These are phyloP conservation scores for Fusarium humuli DNA, from an alignment of 2,329 filamentous ascomycete genomes.

Conservation along the genomic window DNA sequence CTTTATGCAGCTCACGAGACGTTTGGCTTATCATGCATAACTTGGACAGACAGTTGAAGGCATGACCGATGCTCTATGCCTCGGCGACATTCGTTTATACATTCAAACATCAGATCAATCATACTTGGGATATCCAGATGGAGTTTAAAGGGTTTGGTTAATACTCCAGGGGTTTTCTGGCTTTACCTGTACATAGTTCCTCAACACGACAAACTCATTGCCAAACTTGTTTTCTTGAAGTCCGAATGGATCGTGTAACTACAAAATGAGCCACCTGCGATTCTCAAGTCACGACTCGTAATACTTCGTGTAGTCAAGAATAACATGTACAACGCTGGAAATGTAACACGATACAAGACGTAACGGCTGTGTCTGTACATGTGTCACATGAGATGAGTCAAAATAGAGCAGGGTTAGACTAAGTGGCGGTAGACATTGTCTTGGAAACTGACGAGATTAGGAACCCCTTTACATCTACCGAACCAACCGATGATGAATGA, in stretches of 20 bases:
- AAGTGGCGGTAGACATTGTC: background rate
- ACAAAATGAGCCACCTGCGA: too few relatives aligned
- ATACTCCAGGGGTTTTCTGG: slow-evolving; percentile 16
- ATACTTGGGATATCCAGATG: slow-evolving; percentile 4
- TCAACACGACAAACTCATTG: slow-evolving; percentile 37
- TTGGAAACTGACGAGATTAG: background rate
- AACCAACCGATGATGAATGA: background rate
- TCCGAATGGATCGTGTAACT: background rate
- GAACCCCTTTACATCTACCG: background rate
- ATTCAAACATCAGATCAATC: slow-evolving; percentile 4
- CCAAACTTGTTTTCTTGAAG: background rate
- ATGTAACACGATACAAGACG: background rate
- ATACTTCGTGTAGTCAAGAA: background rate
- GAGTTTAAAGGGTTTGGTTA: slow-evolving; percentile 24
- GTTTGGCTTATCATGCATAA: slow-evolving; percentile 28
- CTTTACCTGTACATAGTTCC: slow-evolving; percentile 40
- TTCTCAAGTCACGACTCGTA: background rate
- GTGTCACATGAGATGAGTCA: background rate
- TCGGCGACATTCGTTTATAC: slow-evolving; percentile 9
- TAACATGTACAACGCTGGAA: background rate
- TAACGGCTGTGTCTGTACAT: background rate
- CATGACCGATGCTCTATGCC: background rate
- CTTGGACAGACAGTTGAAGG: slow-evolving; percentile 15
- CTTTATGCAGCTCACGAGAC: slow-evolving; percentile 33
- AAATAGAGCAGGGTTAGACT: background rate